Conservation (phyloP, 768 basidiomycete genomes). For the Phaeolepiota aurea region DNA sequence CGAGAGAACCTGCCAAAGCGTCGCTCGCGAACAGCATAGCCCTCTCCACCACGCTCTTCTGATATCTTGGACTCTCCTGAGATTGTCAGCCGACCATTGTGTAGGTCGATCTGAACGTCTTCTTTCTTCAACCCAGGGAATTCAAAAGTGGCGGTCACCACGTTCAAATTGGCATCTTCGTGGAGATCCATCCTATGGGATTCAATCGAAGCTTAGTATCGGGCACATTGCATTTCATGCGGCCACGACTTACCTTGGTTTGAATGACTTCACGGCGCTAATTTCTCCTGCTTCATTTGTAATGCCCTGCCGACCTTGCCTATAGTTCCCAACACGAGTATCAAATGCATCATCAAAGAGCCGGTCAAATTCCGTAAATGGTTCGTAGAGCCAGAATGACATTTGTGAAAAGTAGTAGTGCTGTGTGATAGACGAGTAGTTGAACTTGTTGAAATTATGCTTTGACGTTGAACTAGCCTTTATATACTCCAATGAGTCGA, state of each 20-base stretch:
- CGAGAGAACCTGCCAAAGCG: constrained; percentile 37
- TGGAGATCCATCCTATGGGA: constrained; percentile 47
- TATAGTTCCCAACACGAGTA: too few species aligned
- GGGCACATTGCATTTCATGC: background rate
- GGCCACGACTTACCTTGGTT: constrained; percentile 21
- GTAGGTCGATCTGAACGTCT: constrained; percentile 45
- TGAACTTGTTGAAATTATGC: too few species aligned
- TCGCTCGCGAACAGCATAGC: constrained; percentile 43
- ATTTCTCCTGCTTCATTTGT: too few species aligned
- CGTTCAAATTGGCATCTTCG: constrained; percentile 36
- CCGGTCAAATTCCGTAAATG: constrained; percentile 31
- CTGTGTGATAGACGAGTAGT: too few species aligned
- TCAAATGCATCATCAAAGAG: constrained; percentile 24
- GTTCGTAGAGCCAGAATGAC: too few species aligned
- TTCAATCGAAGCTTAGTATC: background rate
- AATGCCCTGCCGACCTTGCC: too few species aligned
- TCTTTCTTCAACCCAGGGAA: constrained; percentile 50
- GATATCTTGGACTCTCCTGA: constrained; percentile 38
- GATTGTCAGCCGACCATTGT: constrained; percentile 40
- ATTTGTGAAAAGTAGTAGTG: too few species aligned
- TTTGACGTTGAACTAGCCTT: too few species aligned
- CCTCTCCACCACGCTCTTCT: constrained; percentile 26
- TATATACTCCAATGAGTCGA: too few species aligned
- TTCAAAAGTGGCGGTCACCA: constrained; percentile 54
- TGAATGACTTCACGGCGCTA: constrained; percentile 12